Conservation (phyloP, 768 basidiomycete genomes). For the Mycena rosella region DNA sequence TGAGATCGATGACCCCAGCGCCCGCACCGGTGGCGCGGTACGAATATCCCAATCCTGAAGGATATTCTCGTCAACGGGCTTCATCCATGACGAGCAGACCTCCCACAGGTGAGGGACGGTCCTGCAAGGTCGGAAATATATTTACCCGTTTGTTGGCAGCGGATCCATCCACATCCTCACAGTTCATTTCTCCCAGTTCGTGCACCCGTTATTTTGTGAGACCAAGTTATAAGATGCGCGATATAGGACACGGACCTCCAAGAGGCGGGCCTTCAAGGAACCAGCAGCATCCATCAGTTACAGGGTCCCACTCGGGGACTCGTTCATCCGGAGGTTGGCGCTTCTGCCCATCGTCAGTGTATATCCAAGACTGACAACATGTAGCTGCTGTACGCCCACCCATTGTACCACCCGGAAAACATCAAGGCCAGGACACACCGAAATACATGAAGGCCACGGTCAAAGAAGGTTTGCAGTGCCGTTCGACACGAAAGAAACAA, state of each 20-base stretch:
- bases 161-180: neutral
- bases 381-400: slow-evolving; percentile 11
- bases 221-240: neutral
- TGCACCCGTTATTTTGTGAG: neutral
- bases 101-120: slow-evolving; percentile 1
- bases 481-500: neutral
- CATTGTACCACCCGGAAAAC: slow-evolving; percentile 20
- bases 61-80: slow-evolving; percentile 26
- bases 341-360: neutral
- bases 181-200: slow-evolving; percentile 9
- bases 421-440: slow-evolving; percentile 33
- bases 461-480: slow-evolving; percentile 27
- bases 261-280: slow-evolving; percentile 31
- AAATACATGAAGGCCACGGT: slow-evolving; percentile 37
- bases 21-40: slow-evolving; percentile 29
- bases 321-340: slow-evolving; percentile 16
- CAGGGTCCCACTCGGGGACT: slow-evolving; percentile 18
- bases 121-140: neutral
- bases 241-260: slow-evolving; percentile 10
- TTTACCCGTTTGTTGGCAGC: slow-evolving; percentile 4
- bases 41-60: slow-evolving; percentile 12
- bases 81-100: slow-evolving; percentile 31
- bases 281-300: slow-evolving; percentile 26
- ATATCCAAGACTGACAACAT: neutral
- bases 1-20: slow-evolving; percentile 34